These are phyloP conservation scores for Penicillium verrucosum DNA, from an alignment of 2,329 filamentous ascomycete genomes.

Conservation along the genomic window DNA sequence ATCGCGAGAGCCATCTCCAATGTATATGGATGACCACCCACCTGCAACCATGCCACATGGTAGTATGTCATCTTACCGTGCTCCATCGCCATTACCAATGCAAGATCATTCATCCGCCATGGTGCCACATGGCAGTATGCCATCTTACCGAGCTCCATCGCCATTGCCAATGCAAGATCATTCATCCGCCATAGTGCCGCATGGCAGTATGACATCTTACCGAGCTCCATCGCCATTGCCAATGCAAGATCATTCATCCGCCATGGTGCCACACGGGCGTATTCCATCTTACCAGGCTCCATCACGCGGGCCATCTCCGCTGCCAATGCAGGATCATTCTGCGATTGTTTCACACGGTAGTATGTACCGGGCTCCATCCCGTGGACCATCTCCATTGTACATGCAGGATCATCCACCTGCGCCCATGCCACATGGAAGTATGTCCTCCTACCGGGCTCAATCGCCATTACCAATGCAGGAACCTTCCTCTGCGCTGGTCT, in stretches of 20 bases:
- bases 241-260: not conserved
- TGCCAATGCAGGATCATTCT: slow-evolving; percentile 1
- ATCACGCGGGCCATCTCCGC: slow-evolving; percentile 3
- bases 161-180: not conserved
- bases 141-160: slow-evolving; percentile 1
- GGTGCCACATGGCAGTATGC: not conserved
- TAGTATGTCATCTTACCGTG: slow-evolving; percentile 1
- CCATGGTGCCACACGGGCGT: slow-evolving; percentile 8
- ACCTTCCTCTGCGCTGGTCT: not conserved
- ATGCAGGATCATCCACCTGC: slow-evolving; percentile 31
- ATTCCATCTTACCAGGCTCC: slow-evolving; percentile 7
- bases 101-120: not conserved
- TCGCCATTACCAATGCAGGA: not conserved
- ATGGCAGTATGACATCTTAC: slow-evolving; percentile 2
- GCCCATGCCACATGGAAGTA: not conserved
- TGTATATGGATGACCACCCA: slow-evolving; percentile 34
- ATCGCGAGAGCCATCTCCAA: slow-evolving; percentile 27
- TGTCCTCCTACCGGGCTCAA: slow-evolving; percentile 1
- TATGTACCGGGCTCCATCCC: slow-evolving; percentile 14
- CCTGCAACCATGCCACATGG: not conserved
- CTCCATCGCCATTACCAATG: not conserved
- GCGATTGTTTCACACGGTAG: slow-evolving; percentile 3
- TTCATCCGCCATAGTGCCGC: not conserved
- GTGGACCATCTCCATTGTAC: slow-evolving; percentile 28
- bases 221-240: slow-evolving; percentile 1